Conservation (phyloP, 2,329 filamentous ascomycete species). For the Mycosphaerella sp. region DNA sequence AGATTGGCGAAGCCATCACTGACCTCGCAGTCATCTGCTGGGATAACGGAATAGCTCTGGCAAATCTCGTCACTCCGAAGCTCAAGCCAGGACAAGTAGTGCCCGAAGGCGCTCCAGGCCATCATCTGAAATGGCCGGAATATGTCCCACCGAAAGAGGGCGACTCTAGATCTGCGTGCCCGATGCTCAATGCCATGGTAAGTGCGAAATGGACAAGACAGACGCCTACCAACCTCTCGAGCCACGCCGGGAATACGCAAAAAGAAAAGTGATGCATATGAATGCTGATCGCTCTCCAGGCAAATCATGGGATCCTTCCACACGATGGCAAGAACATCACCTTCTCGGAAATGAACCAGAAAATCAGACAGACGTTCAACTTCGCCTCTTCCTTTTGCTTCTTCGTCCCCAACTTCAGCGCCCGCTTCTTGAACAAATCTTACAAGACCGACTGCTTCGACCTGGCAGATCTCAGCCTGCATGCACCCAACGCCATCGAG, state of each 20-base stretch:
- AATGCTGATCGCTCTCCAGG: not conserved
- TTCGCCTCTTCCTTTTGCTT: conserved; percentile 29
- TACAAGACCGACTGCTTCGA: conserved; percentile 27
- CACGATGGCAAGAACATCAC: conserved; percentile 30
- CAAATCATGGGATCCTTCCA: conserved; percentile 30
- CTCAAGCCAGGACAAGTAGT: conserved; percentile 36
- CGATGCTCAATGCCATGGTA: conserved; percentile 29
- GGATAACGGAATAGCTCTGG: conserved; percentile 37
- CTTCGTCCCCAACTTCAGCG: conserved; percentile 28
- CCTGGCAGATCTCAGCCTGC: conserved; percentile 25
- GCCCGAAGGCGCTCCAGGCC: conserved; percentile 33
- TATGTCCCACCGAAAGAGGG: conserved; percentile 35
- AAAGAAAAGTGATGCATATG: too few relatives aligned
- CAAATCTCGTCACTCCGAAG: conserved; percentile 36
- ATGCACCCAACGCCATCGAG: conserved; percentile 27
- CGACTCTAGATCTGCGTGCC: conserved; percentile 32
- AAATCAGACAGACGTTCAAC: conserved; percentile 29
- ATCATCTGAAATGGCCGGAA: conserved; percentile 31
- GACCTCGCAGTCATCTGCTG: conserved; percentile 36
- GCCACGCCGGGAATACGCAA: too few relatives aligned
- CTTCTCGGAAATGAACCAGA: conserved; percentile 25
- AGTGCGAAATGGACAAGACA: too few relatives aligned
- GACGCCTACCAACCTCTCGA: too few relatives aligned
- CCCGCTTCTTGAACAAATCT: conserved; percentile 28
- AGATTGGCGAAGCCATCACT: conserved; percentile 29